Evolutionary conservation across 75 land plant genomes (phyloP).

Genomic region (Cryptomeria japonica): DNA sequence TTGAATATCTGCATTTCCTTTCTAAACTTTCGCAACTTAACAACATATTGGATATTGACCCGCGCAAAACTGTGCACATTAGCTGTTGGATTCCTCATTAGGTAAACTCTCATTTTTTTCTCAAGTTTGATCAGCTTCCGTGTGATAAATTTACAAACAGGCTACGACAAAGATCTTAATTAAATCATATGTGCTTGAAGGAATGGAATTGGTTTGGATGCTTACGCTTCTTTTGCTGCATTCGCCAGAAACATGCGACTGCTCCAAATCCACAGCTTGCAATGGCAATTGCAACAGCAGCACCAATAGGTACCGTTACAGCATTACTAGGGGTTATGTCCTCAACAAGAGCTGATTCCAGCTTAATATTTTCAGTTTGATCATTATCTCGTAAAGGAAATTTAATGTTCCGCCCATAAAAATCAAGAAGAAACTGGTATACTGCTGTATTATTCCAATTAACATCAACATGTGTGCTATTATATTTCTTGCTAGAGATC

Average conservation of each 20-base stretch:
- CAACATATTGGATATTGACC: not conserved
- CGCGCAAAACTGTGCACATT: not conserved
- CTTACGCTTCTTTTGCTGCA: slow-evolving; percentile 92
- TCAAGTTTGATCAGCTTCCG: not conserved
- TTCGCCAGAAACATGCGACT: slow-evolving; percentile 78
- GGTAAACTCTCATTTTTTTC: not conserved
- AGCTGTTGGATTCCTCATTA: not conserved
- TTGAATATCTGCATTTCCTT: not conserved
- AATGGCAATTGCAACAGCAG: slow-evolving; percentile 83
- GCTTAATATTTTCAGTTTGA: not conserved
- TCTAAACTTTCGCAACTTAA: not conserved
- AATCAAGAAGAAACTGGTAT: slow-evolving; percentile 54
- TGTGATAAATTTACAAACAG: not conserved
- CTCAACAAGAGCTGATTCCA: slow-evolving; percentile 22
- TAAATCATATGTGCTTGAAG: not conserved
- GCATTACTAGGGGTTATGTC: slow-evolving; percentile 35
- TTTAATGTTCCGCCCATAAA: slow-evolving; percentile 65
- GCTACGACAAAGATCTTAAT: not conserved
- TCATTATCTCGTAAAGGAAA: slow-evolving; percentile 29
- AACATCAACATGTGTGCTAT: slow-evolving; percentile 10
- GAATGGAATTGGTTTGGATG: slow-evolving; percentile 22
- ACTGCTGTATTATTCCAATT: slow-evolving; percentile 71
- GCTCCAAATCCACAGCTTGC: slow-evolving; percentile 95
- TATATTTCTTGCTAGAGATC: slow-evolving; percentile 17
- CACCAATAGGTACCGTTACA: slow-evolving; percentile 79